A percentile compares a stretch with the other conserved stretches of the same genome.
These are phyloP conservation scores for Backusella macrospora DNA, from an alignment of 192 early-diverging fungal species.

Conservation along the genomic window DNA sequence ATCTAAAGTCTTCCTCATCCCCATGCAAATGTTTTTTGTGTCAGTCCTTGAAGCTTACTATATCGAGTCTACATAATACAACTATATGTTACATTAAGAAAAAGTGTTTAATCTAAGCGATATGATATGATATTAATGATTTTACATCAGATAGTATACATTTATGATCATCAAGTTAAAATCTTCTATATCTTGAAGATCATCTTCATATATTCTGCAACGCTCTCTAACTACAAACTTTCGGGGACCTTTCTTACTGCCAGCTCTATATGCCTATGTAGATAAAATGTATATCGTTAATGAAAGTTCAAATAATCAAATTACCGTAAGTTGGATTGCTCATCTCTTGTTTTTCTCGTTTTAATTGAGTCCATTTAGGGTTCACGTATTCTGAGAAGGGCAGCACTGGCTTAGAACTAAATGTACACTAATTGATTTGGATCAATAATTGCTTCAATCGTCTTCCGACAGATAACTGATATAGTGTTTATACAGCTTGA, in stretches of 20 bases:
- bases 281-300: not conserved
- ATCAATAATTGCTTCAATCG: not conserved
- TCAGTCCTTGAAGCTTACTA: not conserved
- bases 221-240: not conserved
- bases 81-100: not conserved
- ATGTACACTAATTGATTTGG: not conserved
- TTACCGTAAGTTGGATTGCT: not conserved
- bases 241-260: not conserved
- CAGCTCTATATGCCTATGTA: not conserved
- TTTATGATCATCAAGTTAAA: not conserved
- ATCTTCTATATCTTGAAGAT: not conserved
- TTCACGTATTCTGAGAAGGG: not conserved
- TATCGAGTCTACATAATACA: not conserved
- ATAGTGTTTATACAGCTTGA: not conserved
- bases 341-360: not conserved
- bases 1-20: not conserved
- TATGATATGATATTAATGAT: not conserved
- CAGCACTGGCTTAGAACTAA: not conserved
- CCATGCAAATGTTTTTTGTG: not conserved
- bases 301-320: slow-evolving; percentile 1
- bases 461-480: not conserved
- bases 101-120: not conserved
- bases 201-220: not conserved
- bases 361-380: not conserved
- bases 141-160: not conserved